phyloP scores from a whole-genome alignment of 163 green algal genomes.

The Trebouxia gelatinosa region DNA sequence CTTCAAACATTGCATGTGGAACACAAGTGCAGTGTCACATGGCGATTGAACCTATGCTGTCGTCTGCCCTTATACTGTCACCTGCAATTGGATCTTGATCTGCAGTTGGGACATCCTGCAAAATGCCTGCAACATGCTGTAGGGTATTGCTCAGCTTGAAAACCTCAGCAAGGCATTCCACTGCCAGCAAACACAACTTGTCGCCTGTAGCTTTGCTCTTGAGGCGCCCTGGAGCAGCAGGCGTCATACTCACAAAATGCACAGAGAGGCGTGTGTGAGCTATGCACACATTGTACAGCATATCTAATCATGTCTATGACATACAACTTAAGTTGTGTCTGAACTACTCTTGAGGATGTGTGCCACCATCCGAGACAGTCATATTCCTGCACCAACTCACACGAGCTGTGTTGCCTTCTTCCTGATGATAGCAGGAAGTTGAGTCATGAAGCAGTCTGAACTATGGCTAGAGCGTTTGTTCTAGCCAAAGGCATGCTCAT shows the following conservation, averaged over 20 bases:
- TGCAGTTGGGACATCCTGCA: background rate
- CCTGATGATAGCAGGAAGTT: no score
- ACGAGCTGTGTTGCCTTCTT: no score
- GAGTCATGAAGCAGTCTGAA: no score
- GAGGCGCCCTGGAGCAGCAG: background rate
- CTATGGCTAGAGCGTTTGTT: background rate
- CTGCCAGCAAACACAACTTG: slow-evolving; percentile 8
- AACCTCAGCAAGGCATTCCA: slow-evolving; percentile 21
- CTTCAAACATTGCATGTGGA: no score
- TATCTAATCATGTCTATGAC: no score
- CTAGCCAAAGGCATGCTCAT: background rate
- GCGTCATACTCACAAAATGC: background rate
- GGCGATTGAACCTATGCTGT: no score
- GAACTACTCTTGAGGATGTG: background rate
- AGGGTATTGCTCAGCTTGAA: background rate
- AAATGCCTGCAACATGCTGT: background rate
- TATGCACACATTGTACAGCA: no score
- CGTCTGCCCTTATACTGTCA: no score
- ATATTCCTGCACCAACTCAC: background rate
- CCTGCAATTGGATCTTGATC: no score
- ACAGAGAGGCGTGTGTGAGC: no score
- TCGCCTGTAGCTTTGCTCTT: slow-evolving; percentile 9
- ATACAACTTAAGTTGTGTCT: background rate
- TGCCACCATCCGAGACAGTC: background rate
- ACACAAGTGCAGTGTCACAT: no score